Conservation (phyloP, 306 rosid species). For the Medicago ruthenica region DNA sequence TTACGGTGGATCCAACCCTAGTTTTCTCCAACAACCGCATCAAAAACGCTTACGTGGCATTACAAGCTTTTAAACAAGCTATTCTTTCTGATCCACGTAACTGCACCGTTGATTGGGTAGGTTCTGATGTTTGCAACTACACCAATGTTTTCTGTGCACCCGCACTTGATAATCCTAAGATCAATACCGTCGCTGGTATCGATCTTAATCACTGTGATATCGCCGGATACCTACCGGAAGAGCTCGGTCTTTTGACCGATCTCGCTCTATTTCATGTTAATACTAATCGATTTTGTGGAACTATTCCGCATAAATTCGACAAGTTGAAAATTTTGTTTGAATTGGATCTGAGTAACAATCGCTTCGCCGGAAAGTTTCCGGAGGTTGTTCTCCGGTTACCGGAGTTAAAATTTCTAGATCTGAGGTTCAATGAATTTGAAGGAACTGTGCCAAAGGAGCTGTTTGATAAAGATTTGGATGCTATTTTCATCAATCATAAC, state of each 20-base stretch:
- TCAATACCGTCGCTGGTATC: slow-evolving; percentile 87
- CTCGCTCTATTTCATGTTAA: slow-evolving; percentile 85
- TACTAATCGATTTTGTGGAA: slow-evolving; percentile 89
- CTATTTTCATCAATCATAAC: slow-evolving; percentile 84
- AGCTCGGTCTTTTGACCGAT: slow-evolving; percentile 74
- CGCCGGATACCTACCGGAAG: slow-evolving; percentile 93
- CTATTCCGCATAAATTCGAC: slow-evolving; percentile 72
- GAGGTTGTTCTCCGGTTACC: slow-evolving; percentile 73
- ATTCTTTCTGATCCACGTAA: slow-evolving; percentile 82
- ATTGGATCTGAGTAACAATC: slow-evolving; percentile 85
- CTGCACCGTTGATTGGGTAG: slow-evolving; percentile 69
- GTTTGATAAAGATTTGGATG: slow-evolving; percentile 85
- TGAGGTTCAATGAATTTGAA: slow-evolving; percentile 93
- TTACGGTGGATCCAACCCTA: slow-evolving; percentile 73
- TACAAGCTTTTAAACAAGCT: slow-evolving; percentile 87
- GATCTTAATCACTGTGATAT: slow-evolving; percentile 97
- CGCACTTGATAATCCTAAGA: slow-evolving; percentile 62
- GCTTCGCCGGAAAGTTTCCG: slow-evolving; percentile 88
- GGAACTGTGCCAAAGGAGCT: slow-evolving; percentile 83
- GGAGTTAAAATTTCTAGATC: slow-evolving; percentile 79
- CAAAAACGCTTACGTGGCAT: slow-evolving; percentile 71
- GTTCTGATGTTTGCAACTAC: slow-evolving; percentile 77
- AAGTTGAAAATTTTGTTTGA: slow-evolving; percentile 66
- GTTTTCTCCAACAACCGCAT: slow-evolving; percentile 70
- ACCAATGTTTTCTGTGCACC: slow-evolving; percentile 72